phyloP scores from a whole-genome alignment of 768 basidiomycete genomes.

The Amanita phalloides region DNA sequence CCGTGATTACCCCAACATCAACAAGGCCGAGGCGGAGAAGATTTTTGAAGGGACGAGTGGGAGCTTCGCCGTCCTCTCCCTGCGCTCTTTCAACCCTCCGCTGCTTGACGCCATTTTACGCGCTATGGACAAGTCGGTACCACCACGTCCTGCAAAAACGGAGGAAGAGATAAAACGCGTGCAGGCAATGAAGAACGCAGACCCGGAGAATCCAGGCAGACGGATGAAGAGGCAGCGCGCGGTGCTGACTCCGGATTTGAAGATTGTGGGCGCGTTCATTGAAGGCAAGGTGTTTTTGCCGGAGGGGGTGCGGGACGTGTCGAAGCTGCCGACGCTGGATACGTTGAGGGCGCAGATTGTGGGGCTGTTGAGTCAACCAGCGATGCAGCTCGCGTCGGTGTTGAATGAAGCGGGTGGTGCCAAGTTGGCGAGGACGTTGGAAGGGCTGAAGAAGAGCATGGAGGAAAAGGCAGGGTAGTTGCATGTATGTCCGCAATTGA shows the following conservation, averaged over 20 bases:
- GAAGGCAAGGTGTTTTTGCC: conserved; percentile 64
- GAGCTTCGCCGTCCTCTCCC: conserved; percentile 51
- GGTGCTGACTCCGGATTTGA: conserved; percentile 51
- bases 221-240: conserved; percentile 41
- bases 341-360: conserved; percentile 76
- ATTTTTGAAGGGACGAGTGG: conserved; percentile 52
- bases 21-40: conserved; percentile 32
- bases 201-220: conserved; percentile 42
- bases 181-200: conserved; percentile 45
- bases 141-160: conserved; percentile 43
- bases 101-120: conserved; percentile 30
- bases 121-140: conserved; percentile 55
- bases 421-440: conserved; percentile 60
- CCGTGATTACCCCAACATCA: conserved; percentile 45
- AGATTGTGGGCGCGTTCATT: conserved; percentile 68
- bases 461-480: conserved; percentile 27
- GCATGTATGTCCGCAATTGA: too few species aligned
- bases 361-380: conserved; percentile 70
- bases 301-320: conserved; percentile 45
- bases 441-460: conserved; percentile 61
- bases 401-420: conserved; percentile 57
- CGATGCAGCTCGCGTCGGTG: conserved; percentile 60
- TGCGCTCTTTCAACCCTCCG: conserved; percentile 54
- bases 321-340: conserved; percentile 69
- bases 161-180: conserved; percentile 30